Evolutionary conservation across 257 asterid species (phyloP), one percentile per base, ranked within the genome.

Genomic region (Ilex asprella): DNA sequence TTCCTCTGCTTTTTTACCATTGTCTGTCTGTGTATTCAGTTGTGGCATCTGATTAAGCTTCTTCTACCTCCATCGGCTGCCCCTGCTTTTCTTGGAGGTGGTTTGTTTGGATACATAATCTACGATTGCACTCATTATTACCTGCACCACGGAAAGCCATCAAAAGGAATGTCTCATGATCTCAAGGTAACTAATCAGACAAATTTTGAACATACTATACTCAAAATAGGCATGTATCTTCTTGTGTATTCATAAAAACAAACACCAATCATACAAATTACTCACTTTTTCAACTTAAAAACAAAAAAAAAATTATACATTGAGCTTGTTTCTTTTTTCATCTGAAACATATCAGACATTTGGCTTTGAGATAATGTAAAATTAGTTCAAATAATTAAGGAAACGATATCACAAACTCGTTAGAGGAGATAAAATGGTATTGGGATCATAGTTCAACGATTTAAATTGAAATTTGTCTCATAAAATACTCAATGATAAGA

Each of bases 111-210:
- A 58, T 89, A 89, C 63, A 72, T 84, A 43, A 67, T 84, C 72
- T 89, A 89, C 65, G 95, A 89, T 65, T 81, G 89, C 79, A 84
- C 91, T 16, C 97, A 89, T 64, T 89, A 89, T 77, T 82, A 86
- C 73, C 66, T 89, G 58, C 97, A 89, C 77, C 78, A 89, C 30
- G 95, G 91, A 39, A 83, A 89, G 62, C 94, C 95, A 70, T 13
- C 67, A 31, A 64, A 67, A 59, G 91, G 87, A 31, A 61, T 81
- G 39, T 41, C 89, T 55, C 79, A 78, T 62, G 56, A 72, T 30
- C 84, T 89, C 70, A 89, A 82, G 96, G 96, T 86, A 75, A 44
- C 47, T 21, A 21, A 21, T 21, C 27, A 21, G 1, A 21, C 27
- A 21, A 21, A 21, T 21, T 21, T 21, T 21, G 27, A 21, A 21